phyloP scores from a whole-genome alignment of 805 yeast species.

The Maudiozyma serrabonitensis region DNA sequence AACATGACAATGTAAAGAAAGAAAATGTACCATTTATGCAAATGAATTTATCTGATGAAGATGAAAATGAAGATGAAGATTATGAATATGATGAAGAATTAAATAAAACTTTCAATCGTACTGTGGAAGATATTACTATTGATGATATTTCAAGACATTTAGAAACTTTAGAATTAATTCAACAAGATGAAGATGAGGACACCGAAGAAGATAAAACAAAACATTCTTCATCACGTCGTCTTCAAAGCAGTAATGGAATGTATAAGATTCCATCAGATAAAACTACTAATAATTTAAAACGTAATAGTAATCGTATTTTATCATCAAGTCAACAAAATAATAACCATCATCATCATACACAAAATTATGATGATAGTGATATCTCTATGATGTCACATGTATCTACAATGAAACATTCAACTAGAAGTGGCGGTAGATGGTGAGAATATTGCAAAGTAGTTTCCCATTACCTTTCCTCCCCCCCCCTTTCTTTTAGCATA shows the following conservation, averaged over 20 bases:
- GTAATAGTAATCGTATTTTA: conserved; percentile 8
- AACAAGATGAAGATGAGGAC: conserved; percentile 5
- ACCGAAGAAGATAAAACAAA: background rate
- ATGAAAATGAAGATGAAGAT: conserved; percentile 29
- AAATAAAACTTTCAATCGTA: conserved; percentile 30
- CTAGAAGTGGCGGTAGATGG: conserved; percentile 28
- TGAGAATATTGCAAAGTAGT: conserved; percentile 4
- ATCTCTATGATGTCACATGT: conserved; percentile 31
- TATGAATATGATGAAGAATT: conserved; percentile 29
- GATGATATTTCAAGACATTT: conserved; percentile 31
- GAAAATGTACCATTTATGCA: conserved; percentile 23
- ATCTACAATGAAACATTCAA: conserved; percentile 23
- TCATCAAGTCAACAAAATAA: background rate
- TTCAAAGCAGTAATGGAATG: conserved; percentile 9
- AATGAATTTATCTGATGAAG: conserved; percentile 25
- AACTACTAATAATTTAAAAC: conserved; percentile 20
- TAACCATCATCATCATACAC: background rate
- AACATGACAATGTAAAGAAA: background rate
- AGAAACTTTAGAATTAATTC: conserved; percentile 27
- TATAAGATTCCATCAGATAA: conserved; percentile 26
- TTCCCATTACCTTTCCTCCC: background rate
- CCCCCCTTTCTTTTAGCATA: background rate
- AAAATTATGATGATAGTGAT: conserved; percentile 25
- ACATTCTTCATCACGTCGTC: conserved; percentile 3
- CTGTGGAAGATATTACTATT: conserved; percentile 32